Conservation (phyloP, 2,329 filamentous ascomycete genomes). For the Fusarium stilboides region DNA sequence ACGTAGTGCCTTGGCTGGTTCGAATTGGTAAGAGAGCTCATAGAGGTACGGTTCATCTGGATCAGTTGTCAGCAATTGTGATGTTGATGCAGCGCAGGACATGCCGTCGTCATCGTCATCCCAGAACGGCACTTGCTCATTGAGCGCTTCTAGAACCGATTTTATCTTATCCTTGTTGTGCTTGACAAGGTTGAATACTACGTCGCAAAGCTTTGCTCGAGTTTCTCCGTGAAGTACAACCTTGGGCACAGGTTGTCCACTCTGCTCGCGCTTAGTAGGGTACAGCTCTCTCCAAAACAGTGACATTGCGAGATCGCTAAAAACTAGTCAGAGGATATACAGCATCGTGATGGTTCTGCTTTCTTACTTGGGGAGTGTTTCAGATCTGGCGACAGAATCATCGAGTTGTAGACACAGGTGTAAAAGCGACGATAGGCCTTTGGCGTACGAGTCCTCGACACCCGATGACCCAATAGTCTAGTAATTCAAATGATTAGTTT, state of each 20-base stretch:
- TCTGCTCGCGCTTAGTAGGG: constrained; percentile 62
- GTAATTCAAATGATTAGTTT: constrained; percentile 10
- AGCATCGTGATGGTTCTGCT: not conserved
- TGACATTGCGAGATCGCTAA: constrained; percentile 52
- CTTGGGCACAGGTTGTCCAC: constrained; percentile 53
- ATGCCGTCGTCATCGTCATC: constrained; percentile 56
- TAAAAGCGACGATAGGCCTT: constrained; percentile 52
- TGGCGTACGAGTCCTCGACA: constrained; percentile 50
- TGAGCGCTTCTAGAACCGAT: constrained; percentile 63
- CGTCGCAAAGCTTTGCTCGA: constrained; percentile 72
- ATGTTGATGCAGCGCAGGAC: constrained; percentile 41
- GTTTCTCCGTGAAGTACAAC: constrained; percentile 69
- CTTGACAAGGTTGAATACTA: constrained; percentile 71
- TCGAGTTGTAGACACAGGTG: constrained; percentile 53
- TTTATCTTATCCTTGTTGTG: constrained; percentile 65
- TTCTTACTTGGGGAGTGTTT: constrained; percentile 49
- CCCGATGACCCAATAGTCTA: constrained; percentile 50
- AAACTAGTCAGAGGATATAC: constrained; percentile 16
- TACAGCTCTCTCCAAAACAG: constrained; percentile 78
- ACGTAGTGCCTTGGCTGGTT: constrained; percentile 78
- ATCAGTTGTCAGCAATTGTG: constrained; percentile 25
- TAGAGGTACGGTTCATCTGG: constrained; percentile 70
- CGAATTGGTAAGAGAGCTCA: constrained; percentile 73
- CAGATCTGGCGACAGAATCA: constrained; percentile 43
- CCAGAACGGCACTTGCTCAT: constrained; percentile 57